Conservation (phyloP, 345 rosid genomes). For the Populus ilicifolia region DNA sequence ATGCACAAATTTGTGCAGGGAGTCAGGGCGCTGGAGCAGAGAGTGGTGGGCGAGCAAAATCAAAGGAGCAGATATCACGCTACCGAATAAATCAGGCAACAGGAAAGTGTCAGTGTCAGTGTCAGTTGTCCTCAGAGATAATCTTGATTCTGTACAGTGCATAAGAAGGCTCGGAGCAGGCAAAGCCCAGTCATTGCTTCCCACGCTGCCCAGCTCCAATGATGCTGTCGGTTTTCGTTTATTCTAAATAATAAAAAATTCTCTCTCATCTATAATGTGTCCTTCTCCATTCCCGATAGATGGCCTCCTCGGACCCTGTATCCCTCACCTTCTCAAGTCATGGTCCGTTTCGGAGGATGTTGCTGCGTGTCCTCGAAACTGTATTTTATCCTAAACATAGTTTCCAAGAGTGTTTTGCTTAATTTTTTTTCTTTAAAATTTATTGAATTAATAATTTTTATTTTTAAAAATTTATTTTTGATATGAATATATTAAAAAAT, state of each 20-base stretch:
- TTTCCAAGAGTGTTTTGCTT: too few species aligned
- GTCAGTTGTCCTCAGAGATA: background rate
- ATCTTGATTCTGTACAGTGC: background rate
- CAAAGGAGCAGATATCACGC: slow-evolving; percentile 21
- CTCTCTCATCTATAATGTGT: background rate
- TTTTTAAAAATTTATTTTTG: too few species aligned
- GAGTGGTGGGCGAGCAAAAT: background rate
- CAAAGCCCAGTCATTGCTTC: slow-evolving; percentile 35
- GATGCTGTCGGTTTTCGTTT: slow-evolving; percentile 23
- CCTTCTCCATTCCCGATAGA: background rate
- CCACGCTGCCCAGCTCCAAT: slow-evolving; percentile 47
- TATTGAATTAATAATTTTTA: too few species aligned
- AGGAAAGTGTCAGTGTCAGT: background rate
- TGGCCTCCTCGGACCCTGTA: background rate
- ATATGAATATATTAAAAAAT: too few species aligned
- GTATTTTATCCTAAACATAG: too few species aligned
- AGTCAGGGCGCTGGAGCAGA: background rate
- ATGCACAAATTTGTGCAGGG: background rate
- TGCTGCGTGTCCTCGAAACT: too few species aligned
- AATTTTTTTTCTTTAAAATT: too few species aligned
- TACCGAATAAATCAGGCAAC: slow-evolving; percentile 33
- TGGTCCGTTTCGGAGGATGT: too few species aligned
- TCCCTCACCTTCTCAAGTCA: too few species aligned
- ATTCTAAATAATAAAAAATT: background rate
- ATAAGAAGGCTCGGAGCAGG: background rate